Percentiles rank a stretch among this genome's conserved stretches.
Conservation (phyloP, 208 protist genomes). For the Leishmania tropica region DNA sequence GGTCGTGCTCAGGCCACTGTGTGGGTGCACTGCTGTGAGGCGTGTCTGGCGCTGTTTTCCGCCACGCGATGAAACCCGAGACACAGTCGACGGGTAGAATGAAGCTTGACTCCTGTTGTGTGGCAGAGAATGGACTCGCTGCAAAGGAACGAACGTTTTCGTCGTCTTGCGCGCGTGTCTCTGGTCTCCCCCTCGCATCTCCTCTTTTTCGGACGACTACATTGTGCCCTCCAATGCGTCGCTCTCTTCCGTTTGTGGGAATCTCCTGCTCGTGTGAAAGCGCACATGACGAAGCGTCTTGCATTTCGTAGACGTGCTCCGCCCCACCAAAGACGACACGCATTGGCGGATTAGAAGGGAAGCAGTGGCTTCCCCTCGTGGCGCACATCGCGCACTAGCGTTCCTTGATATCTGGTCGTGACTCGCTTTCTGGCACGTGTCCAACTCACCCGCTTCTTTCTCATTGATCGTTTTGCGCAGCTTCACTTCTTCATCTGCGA, state of each 20-base stretch:
- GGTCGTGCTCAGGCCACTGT: no score
- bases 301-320: background rate
- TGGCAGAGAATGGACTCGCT: background rate
- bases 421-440: background rate
- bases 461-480: background rate
- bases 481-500: background rate
- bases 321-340: background rate
- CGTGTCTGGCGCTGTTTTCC: background rate
- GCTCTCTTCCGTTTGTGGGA: no score
- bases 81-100: background rate
- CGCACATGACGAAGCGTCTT: no score
- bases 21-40: background rate
- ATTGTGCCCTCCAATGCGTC: no score
- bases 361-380: background rate
- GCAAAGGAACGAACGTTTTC: background rate
- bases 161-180: no score
- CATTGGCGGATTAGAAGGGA: background rate
- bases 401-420: background rate
- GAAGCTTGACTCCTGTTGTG: background rate
- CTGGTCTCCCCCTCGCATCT: no score
- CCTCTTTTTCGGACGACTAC: no score
- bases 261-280: no score
- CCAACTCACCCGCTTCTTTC: background rate
- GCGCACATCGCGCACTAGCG: background rate
- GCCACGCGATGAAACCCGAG: background rate